Evolutionary conservation across 306 rosid genomes (phyloP), one percentile per base, ranked within the genome.

Genomic region (Castanea mollissima): DNA sequence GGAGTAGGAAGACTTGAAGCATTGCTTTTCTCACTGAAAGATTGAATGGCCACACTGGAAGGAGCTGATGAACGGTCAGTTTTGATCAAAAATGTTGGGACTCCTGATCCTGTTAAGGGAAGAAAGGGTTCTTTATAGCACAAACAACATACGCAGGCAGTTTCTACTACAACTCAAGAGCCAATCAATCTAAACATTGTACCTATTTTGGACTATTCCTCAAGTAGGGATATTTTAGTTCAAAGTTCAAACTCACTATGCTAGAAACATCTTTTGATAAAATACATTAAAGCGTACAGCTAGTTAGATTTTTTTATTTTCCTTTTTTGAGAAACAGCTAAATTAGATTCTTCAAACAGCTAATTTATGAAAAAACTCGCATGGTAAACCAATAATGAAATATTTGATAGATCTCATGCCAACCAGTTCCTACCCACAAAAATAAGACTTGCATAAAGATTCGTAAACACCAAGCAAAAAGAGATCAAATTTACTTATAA

Each of bases 11-110:
- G 32, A 29, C 4, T 90, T 51, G 88, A 86, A 46, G 75, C 76
- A 60, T 69, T 87, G 84, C 92, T 86, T n/a, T 80, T 81, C 31
- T 83, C 93, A 55, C 86, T 85, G 79, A 51, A 86, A 18, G 94
- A 86, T 59, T 92, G 74, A 71, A 88, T 76, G 20, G 88, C 81
- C 67, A 83, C 55, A 74, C 73, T 79, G n/a, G 97, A 86, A 62
- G 88, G 85, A 55, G 68, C 88, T 23, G 89, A 86, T 60, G 92
- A 86, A 83, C 87, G 86, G 38, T 85, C 76, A 23, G 83, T 57
- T 85, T 73, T 85, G 85, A 88, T 81, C 49, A 84, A 85, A 71
- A 4, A 16, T 69, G 86, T 90, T 41, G 93, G 87, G 58, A 55
- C 74, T 78, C 84, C 97, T 76, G 85, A 77, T 72, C 19, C 85